These are phyloP conservation scores for Shiraia sp. DNA, from an alignment of 2,329 filamentous ascomycete genomes.

Conservation along the genomic window DNA sequence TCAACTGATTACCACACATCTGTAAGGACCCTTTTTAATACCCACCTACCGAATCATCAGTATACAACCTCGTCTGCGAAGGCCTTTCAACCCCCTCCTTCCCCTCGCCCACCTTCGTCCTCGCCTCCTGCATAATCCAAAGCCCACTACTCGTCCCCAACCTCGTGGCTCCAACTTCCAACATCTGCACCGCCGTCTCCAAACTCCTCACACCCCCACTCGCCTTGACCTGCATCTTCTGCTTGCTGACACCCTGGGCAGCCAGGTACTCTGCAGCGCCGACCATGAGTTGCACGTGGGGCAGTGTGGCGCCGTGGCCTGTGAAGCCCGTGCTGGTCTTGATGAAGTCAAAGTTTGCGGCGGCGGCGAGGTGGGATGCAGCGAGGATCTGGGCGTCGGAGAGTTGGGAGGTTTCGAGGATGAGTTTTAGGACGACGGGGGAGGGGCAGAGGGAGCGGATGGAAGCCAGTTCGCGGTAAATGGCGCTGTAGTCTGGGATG, in stretches of 20 bases:
- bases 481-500: constrained; percentile 50
- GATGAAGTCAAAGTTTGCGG: constrained; percentile 61
- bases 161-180: constrained; percentile 60
- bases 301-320: constrained; percentile 57
- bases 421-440: constrained; percentile 57
- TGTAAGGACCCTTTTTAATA: no score
- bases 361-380: constrained; percentile 55
- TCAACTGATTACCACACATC: no score
- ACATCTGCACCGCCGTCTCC: constrained; percentile 57
- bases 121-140: constrained; percentile 56
- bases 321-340: constrained; percentile 65
- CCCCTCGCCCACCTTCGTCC: constrained; percentile 27
- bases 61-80: constrained; percentile 39
- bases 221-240: constrained; percentile 59
- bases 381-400: constrained; percentile 55
- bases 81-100: constrained; percentile 27
- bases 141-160: constrained; percentile 61
- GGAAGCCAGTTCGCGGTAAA: constrained; percentile 58
- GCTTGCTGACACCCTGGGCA: constrained; percentile 29
- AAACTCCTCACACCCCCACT: constrained; percentile 60
- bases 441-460: constrained; percentile 54
- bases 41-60: constrained; percentile 35
- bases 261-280: constrained; percentile 52
- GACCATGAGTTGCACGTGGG: constrained; percentile 60
- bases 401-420: constrained; percentile 62